Evolutionary conservation across 1,284 basidiomycete genomes (phyloP), one percentile per base, ranked within the genome.

Genomic region (Leucoagaricus sp.): DNA sequence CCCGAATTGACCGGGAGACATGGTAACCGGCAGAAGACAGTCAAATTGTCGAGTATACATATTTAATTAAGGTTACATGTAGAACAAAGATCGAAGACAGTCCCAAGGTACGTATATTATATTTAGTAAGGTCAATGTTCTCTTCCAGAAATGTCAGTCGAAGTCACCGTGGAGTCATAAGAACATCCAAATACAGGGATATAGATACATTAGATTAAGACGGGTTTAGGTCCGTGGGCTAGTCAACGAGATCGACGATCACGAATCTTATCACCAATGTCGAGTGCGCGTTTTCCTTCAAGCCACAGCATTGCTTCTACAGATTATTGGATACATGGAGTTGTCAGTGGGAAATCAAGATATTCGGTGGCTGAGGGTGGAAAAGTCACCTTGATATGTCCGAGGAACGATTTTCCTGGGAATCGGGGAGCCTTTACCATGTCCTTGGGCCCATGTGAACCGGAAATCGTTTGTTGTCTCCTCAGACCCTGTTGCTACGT

Each of bases 221-320:
- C 17, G 33, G n/a, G n/a, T n/a, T n/a, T n/a, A n/a, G n/a, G n/a
- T n/a, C n/a, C n/a, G 5, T 21, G 3, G 19, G 0, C 13, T 7
- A 15, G 6, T 49, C 46, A 55, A 13, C 48, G 47, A 3, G 49
- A 38, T 41, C 49, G 26, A n/a, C 49, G 44, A 47, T 40, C 71
- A 41, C 73, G 63, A 34, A 89, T 87, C 61, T 84, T 79, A 19
- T 76, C 77, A 10, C 85, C 84, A 57, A 86, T 74, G 64, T 85
- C 83, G 0, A 89, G 72, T 3, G 86, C 85, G 8, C 91, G 78
- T 58, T 82, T 83, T 0, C 87, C 91, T 69, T 93, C 91, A 26
- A 93, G 73, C 84, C 89, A 93, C 40, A 85, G 72, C 90, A 94
- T 93, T 2, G 88, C 84, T 69, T 93, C 91, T 85, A 70, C 42